phyloP scores from a whole-genome alignment of 2,329 filamentous ascomycete species.

The Phaeosphaeria sp. region DNA sequence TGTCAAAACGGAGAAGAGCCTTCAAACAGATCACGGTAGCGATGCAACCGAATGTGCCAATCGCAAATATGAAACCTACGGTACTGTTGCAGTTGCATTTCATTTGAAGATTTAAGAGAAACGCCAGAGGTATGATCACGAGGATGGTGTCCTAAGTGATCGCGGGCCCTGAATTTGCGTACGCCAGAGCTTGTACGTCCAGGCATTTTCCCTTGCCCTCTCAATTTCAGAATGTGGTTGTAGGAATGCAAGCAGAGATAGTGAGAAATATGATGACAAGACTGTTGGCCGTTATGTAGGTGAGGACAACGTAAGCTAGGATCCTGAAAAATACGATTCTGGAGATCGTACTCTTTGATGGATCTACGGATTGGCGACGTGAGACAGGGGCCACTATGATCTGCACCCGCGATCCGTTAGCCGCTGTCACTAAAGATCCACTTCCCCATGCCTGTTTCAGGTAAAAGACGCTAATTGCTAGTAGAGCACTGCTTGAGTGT shows the following conservation, averaged over 20 bases:
- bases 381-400: background rate
- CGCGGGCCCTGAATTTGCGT: conserved; percentile 23
- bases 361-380: background rate
- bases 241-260: conserved; percentile 27
- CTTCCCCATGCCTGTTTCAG: background rate
- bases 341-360: background rate
- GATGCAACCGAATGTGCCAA: conserved; percentile 24
- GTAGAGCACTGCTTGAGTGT: background rate
- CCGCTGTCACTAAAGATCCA: background rate
- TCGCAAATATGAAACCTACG: conserved; percentile 29
- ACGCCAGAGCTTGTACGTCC: conserved; percentile 25
- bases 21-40: conserved; percentile 24
- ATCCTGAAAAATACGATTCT: conserved; percentile 29
- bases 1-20: conserved; percentile 24
- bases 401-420: background rate
- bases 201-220: conserved; percentile 29
- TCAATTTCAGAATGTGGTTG: conserved; percentile 29
- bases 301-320: conserved; percentile 15
- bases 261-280: conserved; percentile 25
- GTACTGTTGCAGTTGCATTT: conserved; percentile 21
- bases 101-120: conserved; percentile 25
- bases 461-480: background rate
- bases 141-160: conserved; percentile 31
- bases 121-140: conserved; percentile 26
- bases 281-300: conserved; percentile 17